Percentiles rank a stretch among this genome's conserved stretches.
Evolutionary conservation across 2,329 filamentous ascomycete species (phyloP).

Genomic region (Hyphodiscus sp.): DNA sequence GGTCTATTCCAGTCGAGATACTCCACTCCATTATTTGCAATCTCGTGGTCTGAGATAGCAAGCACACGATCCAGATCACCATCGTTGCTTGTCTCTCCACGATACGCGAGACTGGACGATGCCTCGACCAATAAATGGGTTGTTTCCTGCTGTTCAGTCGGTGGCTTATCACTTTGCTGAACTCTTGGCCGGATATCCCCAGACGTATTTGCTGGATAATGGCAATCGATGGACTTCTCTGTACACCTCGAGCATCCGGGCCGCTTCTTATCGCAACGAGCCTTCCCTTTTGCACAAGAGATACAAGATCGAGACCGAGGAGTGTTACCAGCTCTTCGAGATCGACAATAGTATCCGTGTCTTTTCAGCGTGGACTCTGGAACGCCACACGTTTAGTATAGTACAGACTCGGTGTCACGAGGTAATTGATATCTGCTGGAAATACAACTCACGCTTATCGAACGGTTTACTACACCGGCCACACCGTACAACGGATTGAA

Average conservation of each 20-base stretch:
- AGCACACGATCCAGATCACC: conserved; percentile 11
- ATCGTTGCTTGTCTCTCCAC: conserved; percentile 11
- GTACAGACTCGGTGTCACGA: conserved; percentile 8
- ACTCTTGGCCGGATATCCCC: conserved; percentile 7
- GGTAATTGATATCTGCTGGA: conserved; percentile 3
- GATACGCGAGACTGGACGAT: conserved; percentile 5
- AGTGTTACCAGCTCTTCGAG: conserved; percentile 26
- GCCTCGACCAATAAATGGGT: conserved; percentile 2
- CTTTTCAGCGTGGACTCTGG: conserved; percentile 37
- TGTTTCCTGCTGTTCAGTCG: background rate
- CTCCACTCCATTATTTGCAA: conserved; percentile 9
- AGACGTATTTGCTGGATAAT: conserved; percentile 28
- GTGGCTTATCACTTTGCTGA: conserved; percentile 8
- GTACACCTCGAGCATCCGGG: conserved; percentile 35
- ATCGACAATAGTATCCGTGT: conserved; percentile 40
- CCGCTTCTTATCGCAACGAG: conserved; percentile 32
- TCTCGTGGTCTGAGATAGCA: conserved; percentile 13
- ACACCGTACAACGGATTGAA: conserved; percentile 31
- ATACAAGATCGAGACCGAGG: conserved; percentile 32
- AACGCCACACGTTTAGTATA: conserved; percentile 15
- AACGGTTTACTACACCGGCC: conserved; percentile 36
- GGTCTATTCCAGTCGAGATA: conserved; percentile 19
- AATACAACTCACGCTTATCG: conserved; percentile 32
- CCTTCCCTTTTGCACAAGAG: conserved; percentile 33
- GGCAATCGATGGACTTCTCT: conserved; percentile 31